Percentiles rank a stretch among this genome's conserved stretches.
Evolutionary conservation across 169 alveolate species (phyloP).

Genomic region (Amoebophrya sp.): DNA sequence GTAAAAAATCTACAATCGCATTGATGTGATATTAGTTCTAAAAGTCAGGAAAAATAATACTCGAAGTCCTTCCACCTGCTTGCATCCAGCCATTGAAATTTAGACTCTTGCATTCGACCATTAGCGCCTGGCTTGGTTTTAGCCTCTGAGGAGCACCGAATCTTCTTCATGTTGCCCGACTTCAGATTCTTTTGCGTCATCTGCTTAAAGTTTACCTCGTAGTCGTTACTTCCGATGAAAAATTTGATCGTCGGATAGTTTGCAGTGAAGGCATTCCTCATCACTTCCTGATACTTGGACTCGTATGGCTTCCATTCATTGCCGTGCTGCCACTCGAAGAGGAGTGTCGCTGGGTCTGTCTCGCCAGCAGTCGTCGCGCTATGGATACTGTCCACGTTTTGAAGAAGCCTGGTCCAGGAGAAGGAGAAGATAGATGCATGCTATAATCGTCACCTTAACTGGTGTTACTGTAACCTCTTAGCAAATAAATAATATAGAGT

Average conservation of each 20-base stretch:
- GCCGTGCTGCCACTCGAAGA: conserved; percentile 22
- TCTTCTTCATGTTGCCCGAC: conserved; percentile 14
- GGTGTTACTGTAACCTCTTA: too few species aligned
- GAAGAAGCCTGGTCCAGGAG: too few species aligned
- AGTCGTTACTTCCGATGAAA: background rate
- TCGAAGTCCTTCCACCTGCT: conserved; percentile 22
- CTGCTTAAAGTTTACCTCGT: background rate
- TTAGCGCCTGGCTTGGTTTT: background rate
- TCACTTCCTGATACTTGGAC: background rate
- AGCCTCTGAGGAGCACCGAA: background rate
- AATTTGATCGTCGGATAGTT: background rate
- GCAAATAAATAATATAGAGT: too few species aligned
- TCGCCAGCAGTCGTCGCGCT: too few species aligned
- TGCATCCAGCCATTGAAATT: background rate
- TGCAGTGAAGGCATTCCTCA: background rate
- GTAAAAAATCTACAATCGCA: too few species aligned
- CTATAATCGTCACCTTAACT: too few species aligned
- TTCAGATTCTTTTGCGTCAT: background rate
- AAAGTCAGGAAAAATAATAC: background rate
- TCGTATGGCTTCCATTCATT: background rate
- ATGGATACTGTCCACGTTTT: too few species aligned
- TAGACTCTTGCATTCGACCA: background rate
- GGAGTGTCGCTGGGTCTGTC: too few species aligned
- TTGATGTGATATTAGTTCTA: background rate
- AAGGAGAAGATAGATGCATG: too few species aligned